Base-by-base conservation (phyloP, 805 yeast species). In the Lachancea kluyveri region DNA sequence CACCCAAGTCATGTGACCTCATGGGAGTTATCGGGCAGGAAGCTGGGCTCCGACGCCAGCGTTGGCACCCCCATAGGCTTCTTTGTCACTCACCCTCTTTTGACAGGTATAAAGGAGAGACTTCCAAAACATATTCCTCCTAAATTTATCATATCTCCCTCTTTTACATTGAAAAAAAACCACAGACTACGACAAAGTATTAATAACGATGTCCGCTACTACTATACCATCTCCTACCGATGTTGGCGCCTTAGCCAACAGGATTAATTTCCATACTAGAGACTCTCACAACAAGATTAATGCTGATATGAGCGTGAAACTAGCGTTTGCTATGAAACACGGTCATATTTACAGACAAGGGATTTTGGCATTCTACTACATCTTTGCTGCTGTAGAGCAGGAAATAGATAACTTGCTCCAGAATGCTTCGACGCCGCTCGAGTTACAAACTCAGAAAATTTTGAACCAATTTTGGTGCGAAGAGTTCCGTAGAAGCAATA, bases 321-420 rank as follows among this genome's bases (percentile, higher is more conserved):
- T 84, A 41, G 85, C 86, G 3, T 58, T 83, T 26, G 94, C 92
- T 2, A 59, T 83, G 37, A 71, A 84, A 54, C 88, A 84, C 53
- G 74, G 77, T 28, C 77, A 72, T 41, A 76, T 84, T 24, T 84
- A 79, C 62, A 72, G 90, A 54, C 94, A 84, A 57, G 92, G 92
- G 3, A 60, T 84, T 26, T 86, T 80, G 53, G 68, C 76, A 35
- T 81, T 74, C 51, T 82, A 77, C 54, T 84, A 77, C 50, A 71
- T 79, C 4, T 80, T 79, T 58, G 65, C 67, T 18, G 63, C 79
- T n/a, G 72, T 79, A 23, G 90, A 81, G 51, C 64, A 61, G 28
- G 52, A 54, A 23, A 40, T 55, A 21, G 68, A 66, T 35, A 67
- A 79, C 48, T 59, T 83, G 36, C 53, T 64, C 36, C 59, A 65